Conservation (phyloP, 345 rosid species). For the Nasturtium officinale region DNA sequence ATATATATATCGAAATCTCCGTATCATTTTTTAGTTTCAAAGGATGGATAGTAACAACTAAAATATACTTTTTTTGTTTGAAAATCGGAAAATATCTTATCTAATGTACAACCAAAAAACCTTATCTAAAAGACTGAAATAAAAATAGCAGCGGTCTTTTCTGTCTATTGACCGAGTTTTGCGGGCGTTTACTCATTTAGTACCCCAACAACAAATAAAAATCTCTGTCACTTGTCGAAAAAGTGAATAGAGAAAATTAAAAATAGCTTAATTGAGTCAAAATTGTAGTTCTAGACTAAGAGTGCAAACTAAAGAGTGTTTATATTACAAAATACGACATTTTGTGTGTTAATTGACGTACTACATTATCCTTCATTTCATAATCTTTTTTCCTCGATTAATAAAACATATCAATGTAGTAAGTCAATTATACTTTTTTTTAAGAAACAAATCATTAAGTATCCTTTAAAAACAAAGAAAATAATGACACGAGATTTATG, state of each 20-base stretch:
- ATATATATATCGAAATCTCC: slow-evolving; percentile 31
- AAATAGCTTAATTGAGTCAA: slow-evolving; percentile 25
- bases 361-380: too few species aligned
- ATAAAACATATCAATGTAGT: too few species aligned
- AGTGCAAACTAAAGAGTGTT: not conserved
- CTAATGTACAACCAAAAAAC: not conserved
- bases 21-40: not conserved
- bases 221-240: not conserved
- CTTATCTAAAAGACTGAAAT: slow-evolving; percentile 6
- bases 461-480: not conserved
- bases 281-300: slow-evolving; percentile 19
- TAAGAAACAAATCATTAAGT: not conserved
- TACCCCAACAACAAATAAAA: not conserved
- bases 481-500: slow-evolving; percentile 45
- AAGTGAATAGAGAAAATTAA: not conserved
- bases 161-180: slow-evolving; percentile 39
- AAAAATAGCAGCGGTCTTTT: slow-evolving; percentile 33
- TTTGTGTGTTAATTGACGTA: not conserved
- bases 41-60: slow-evolving; percentile 7
- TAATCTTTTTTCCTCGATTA: too few species aligned
- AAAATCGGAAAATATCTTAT: slow-evolving; percentile 27
- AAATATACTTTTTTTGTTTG: not conserved
- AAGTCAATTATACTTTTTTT: not conserved
- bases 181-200: slow-evolving; percentile 26
- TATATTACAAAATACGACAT: not conserved